A percentile compares a stretch with the other conserved stretches of the same genome.
Conservation (phyloP, 352 stramenopile genomes). For the Pythium brassicae region DNA sequence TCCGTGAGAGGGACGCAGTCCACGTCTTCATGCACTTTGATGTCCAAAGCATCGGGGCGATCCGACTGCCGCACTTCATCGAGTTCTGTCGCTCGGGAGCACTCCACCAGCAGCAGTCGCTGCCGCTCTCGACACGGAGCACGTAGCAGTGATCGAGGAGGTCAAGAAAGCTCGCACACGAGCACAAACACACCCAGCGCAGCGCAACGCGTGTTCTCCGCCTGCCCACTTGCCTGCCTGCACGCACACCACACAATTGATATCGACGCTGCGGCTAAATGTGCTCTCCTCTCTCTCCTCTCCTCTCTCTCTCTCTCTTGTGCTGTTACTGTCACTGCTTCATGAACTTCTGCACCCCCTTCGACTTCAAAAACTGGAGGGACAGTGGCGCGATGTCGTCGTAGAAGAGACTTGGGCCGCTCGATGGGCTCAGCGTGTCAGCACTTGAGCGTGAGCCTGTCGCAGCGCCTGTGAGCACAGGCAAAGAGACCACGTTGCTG, state of each 20-base stretch:
- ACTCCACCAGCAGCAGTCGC: background rate
- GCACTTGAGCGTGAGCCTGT: background rate
- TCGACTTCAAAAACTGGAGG: conserved; percentile 67
- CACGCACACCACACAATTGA: background rate
- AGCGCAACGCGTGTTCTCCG: too few species aligned
- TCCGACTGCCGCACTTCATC: conserved; percentile 32
- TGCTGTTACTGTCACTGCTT: conserved; percentile 19
- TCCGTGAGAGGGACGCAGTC: conserved; percentile 55
- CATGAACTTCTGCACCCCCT: conserved; percentile 51
- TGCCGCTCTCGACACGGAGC: background rate
- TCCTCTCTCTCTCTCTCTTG: background rate
- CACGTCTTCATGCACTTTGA: conserved; percentile 84
- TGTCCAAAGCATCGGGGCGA: conserved; percentile 51
- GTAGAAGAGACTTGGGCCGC: conserved; percentile 54
- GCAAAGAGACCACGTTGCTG: background rate
- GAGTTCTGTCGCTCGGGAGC: conserved; percentile 25
- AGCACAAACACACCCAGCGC: background rate
- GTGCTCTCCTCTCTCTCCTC: background rate
- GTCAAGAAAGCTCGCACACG: background rate
- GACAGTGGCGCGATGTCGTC: conserved; percentile 71
- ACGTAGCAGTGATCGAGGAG: background rate
- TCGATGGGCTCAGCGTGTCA: conserved; percentile 7
- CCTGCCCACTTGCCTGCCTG: too few species aligned
- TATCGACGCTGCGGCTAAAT: background rate
- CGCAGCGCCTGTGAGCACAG: background rate